phyloP scores from a whole-genome alignment of 176 grass and related monocot genomes.

The Zoysia pacifica region DNA sequence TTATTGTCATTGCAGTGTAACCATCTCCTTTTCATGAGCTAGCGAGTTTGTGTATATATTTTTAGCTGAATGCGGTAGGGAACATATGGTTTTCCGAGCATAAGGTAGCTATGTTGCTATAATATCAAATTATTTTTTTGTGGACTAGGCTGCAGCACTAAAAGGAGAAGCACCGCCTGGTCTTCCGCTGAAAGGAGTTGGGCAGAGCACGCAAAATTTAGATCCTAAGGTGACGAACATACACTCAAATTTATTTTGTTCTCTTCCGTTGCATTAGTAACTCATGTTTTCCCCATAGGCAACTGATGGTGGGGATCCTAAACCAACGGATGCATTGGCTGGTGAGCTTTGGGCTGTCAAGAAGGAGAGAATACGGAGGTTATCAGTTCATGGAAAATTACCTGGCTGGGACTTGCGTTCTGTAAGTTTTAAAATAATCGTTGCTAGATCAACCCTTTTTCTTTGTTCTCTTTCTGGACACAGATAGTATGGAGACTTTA shows the following conservation, averaged over 20 bases:
- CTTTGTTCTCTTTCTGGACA: not conserved
- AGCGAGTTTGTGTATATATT: not conserved
- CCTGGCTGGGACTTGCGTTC: conserved; percentile 95
- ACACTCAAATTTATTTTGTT: conserved; percentile 34
- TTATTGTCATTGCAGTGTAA: not conserved
- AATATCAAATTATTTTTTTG: conserved; percentile 38
- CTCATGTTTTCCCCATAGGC: conserved; percentile 45
- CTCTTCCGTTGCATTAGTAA: conserved; percentile 22
- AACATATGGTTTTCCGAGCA: conserved; percentile 3
- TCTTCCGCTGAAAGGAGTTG: conserved; percentile 86
- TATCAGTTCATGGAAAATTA: conserved; percentile 80
- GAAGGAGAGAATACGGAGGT: conserved; percentile 81
- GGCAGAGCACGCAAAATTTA: conserved; percentile 69
- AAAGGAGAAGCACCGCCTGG: conserved; percentile 84
- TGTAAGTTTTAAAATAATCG: conserved; percentile 51
- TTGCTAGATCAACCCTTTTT: not conserved
- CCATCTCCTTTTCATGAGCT: conserved; percentile 2
- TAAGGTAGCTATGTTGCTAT: conserved; percentile 15
- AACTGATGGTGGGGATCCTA: conserved; percentile 59
- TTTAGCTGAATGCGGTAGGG: not conserved
- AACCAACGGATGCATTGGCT: conserved; percentile 94
- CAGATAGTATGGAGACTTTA: not conserved
- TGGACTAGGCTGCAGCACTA: conserved; percentile 80
- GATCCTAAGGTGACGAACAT: conserved; percentile 53
- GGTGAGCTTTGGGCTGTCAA: conserved; percentile 94